phyloP scores from a whole-genome alignment of 768 basidiomycete species.

The Porphyrellus cyaneotinctus region DNA sequence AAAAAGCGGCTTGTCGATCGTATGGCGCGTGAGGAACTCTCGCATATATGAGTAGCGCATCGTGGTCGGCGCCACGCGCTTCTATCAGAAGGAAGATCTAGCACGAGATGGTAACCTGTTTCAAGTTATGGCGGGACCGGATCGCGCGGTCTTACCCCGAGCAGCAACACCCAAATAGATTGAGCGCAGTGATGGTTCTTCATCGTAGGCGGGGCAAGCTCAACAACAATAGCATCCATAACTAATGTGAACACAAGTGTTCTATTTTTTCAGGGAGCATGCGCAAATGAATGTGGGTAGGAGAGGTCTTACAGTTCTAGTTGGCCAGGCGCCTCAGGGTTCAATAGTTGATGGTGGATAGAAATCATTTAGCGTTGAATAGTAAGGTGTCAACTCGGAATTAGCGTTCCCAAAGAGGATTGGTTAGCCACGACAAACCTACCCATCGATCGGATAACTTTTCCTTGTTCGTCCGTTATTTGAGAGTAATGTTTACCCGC shows the following conservation, averaged over 20 bases:
- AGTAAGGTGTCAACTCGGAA: no score
- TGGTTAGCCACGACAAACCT: no score
- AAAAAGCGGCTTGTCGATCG: conserved; percentile 2
- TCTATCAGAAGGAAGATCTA: conserved; percentile 2
- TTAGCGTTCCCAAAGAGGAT: no score
- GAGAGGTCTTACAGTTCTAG: background rate
- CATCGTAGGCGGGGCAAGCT: background rate
- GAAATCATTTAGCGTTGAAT: no score
- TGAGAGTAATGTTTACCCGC: no score
- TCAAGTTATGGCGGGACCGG: conserved; percentile 7
- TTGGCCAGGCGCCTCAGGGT: no score
- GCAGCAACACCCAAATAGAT: background rate
- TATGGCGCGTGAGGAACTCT: background rate
- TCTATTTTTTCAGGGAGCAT: background rate
- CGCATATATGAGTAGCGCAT: background rate
- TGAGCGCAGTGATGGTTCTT: background rate
- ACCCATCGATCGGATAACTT: no score
- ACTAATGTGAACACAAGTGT: background rate
- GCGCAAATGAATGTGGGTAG: background rate
- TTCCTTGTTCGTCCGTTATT: no score
- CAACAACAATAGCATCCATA: background rate
- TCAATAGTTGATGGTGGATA: no score
- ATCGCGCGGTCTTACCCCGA: conserved; percentile 9
- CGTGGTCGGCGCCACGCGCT: background rate
- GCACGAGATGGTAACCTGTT: background rate